A percentile compares a stretch with the other conserved stretches of the same genome.
phyloP scores from a whole-genome alignment of 441 rosid species.

The Dalechampia spathulata region DNA sequence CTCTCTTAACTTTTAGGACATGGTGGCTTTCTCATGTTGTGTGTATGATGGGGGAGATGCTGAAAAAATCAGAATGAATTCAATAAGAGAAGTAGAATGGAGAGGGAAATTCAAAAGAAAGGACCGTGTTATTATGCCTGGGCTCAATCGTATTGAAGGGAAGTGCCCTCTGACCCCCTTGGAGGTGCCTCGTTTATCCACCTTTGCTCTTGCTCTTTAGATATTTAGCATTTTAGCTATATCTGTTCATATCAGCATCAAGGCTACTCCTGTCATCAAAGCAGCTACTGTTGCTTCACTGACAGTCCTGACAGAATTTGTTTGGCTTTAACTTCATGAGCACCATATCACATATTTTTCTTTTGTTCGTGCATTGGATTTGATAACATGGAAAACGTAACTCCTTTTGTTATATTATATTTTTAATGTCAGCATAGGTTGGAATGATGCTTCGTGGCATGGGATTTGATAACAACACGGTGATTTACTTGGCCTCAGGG shows the following conservation, averaged over 20 bases:
- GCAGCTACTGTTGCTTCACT: neutral
- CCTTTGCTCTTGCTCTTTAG: slow-evolving; percentile 9
- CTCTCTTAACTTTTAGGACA: slow-evolving; percentile 46
- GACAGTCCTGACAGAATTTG: neutral
- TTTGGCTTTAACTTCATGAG: neutral
- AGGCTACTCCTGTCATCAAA: neutral
- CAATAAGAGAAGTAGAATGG: slow-evolving; percentile 68
- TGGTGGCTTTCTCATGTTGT: slow-evolving; percentile 98
- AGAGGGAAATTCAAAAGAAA: slow-evolving; percentile 74
- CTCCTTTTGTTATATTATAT: slow-evolving; percentile 17
- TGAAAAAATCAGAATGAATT: slow-evolving; percentile 61
- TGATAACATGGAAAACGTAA: slow-evolving; percentile 1
- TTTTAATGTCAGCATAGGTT: slow-evolving; percentile 68
- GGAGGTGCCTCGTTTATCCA: slow-evolving; percentile 47
- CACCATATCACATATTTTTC: too few species aligned
- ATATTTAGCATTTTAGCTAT: slow-evolving; percentile 5
- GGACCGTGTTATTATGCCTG: slow-evolving; percentile 55
- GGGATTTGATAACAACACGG: slow-evolving; percentile 85
- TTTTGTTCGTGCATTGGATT: too few species aligned
- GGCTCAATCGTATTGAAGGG: slow-evolving; percentile 72
- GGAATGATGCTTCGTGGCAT: slow-evolving; percentile 94
- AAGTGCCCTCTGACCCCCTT: slow-evolving; percentile 93
- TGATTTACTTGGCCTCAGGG: slow-evolving; percentile 87
- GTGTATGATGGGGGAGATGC: slow-evolving; percentile 77
- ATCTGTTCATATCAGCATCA: neutral